Evolutionary conservation across 2,329 filamentous ascomycete genomes (phyloP).

Genomic region (Alternaria solani): DNA sequence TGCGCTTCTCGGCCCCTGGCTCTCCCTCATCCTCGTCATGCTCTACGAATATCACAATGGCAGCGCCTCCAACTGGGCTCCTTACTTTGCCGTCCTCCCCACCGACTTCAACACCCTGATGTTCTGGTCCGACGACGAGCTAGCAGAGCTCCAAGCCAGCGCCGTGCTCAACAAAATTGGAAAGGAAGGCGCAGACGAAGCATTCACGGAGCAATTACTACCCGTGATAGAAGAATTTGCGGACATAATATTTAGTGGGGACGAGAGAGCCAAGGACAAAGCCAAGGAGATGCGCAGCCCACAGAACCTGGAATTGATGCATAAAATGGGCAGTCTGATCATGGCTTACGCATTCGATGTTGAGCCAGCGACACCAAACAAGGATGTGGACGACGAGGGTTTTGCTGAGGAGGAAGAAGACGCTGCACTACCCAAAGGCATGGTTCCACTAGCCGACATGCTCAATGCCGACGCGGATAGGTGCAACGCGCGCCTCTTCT

Average conservation of each 20-base stretch:
- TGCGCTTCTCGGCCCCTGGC: constrained; percentile 56
- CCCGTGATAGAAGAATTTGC: constrained; percentile 59
- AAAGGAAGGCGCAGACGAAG: constrained; percentile 72
- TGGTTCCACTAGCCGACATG: constrained; percentile 91
- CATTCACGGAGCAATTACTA: constrained; percentile 67
- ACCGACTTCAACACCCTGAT: constrained; percentile 80
- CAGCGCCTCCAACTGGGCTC: constrained; percentile 72
- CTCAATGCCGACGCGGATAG: constrained; percentile 84
- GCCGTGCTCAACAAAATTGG: constrained; percentile 80
- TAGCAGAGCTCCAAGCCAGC: constrained; percentile 77
- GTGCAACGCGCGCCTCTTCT: constrained; percentile 76
- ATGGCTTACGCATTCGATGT: constrained; percentile 95
- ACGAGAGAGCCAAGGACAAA: constrained; percentile 36
- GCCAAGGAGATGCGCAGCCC: constrained; percentile 54
- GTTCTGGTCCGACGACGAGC: constrained; percentile 80
- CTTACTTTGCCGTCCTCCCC: constrained; percentile 81
- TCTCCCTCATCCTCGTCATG: constrained; percentile 76
- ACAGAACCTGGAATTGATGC: constrained; percentile 67
- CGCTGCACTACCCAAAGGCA: constrained; percentile 71
- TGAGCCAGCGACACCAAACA: constrained; percentile 55
- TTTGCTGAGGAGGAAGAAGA: constrained; percentile 58
- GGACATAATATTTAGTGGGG: constrained; percentile 52
- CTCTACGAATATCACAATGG: constrained; percentile 75
- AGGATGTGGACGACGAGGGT: constrained; percentile 66
- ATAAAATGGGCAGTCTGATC: constrained; percentile 85